Base-by-base conservation (phyloP, 805 yeast genomes). In the Candida wancherniae region DNA sequence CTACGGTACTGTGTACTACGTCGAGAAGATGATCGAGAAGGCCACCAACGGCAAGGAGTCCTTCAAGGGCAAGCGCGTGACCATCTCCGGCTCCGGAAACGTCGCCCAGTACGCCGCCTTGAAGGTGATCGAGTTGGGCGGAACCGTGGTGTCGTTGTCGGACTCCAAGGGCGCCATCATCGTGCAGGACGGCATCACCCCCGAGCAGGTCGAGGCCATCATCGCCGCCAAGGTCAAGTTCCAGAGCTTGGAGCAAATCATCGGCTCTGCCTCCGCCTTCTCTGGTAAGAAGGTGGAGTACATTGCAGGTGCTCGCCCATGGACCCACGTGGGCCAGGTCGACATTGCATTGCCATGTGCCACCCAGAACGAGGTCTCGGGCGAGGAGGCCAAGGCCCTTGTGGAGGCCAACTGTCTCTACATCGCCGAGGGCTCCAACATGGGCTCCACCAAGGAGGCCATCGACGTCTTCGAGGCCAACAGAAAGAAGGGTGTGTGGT, bases 21-120 rank as follows among this genome's bases (percentile, higher is more conserved):
- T 88, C 47, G 95, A 87, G 70, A 86, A 90, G 71, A 90, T 90
- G 96, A 85, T 90, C 63, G 92, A 85, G 69, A 79, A 80, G 63
- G 96, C 95, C 45, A 71, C 94, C 42, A 63, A 74, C 47, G 96
- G 95, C 64, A 78, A 82, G 67, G 96, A 87, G 71, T 63, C 87
- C 37, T 83, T 92, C 70, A 66, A 74, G 47, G 97, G 95, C 63
- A 90, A 92, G 77, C 79, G 83, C 61, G 97, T 92, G 50, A 88
- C 95, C 55, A 79, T 90, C 57, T 88, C 97, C 39, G 98, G 98
- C 63, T 81, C 96, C 47, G 98, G 98, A 69, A 90, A 90, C 70
- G 98, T 90, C 62, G 98, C 98, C 40, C 98, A 90, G 73, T 90
- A 76, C 71, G 98, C 98, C 55, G 98, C 98, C 37, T 75, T 90